Percentiles rank a stretch among this genome's conserved stretches.
These are phyloP conservation scores for Auricularia sp. DNA, from an alignment of 768 basidiomycete genomes.

Conservation along the genomic window DNA sequence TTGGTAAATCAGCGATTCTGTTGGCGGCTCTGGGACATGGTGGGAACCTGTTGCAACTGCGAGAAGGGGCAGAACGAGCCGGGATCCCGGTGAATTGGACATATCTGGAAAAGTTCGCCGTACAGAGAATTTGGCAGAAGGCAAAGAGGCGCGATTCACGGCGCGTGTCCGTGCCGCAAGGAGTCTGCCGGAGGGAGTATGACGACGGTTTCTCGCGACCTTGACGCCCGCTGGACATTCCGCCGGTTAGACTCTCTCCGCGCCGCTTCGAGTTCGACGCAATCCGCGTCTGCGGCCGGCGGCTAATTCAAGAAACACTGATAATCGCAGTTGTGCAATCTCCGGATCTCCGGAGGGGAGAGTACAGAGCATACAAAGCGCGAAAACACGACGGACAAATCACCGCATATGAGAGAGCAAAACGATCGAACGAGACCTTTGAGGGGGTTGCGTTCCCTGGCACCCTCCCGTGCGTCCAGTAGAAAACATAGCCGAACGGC, in stretches of 20 bases:
- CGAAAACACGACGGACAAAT: neutral
- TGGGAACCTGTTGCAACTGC: neutral
- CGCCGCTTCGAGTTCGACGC: too few relatives aligned
- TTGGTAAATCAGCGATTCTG: too few relatives aligned
- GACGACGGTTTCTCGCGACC: too few relatives aligned
- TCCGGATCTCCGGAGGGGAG: too few relatives aligned
- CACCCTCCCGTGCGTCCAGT: neutral
- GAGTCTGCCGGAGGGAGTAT: too few relatives aligned
- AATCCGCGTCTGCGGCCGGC: too few relatives aligned
- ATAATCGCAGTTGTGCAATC: too few relatives aligned
- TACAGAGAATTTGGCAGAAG: neutral
- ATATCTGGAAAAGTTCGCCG: neutral
- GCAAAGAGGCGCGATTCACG: neutral
- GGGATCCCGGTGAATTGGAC: neutral
- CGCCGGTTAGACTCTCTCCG: too few relatives aligned
- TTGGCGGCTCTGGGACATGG: too few relatives aligned
- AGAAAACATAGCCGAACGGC: neutral
- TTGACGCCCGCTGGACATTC: too few relatives aligned
- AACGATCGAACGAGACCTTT: neutral
- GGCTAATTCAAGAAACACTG: too few relatives aligned
- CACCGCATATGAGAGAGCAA: neutral
- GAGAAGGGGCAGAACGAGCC: neutral
- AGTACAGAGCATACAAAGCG: too few relatives aligned
- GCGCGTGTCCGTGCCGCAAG: neutral
- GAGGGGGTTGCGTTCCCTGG: neutral